A percentile compares a stretch with the other conserved stretches of the same genome.
Conservation (phyloP, 495 filamentous ascomycete species). For the Xylaria cubensis region DNA sequence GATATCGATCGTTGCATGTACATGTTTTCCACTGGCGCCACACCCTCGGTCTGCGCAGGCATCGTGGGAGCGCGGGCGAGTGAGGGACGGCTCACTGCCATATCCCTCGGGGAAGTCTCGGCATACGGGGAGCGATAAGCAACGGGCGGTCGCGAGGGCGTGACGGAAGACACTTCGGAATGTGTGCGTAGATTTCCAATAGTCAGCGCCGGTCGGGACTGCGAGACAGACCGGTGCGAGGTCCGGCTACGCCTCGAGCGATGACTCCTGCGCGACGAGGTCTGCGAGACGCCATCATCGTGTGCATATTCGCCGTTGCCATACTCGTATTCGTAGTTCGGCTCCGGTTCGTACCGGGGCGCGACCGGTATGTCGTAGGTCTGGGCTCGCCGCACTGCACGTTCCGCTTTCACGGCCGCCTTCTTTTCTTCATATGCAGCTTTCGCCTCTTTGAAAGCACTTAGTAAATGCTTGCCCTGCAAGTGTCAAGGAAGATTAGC, state of each 20-base stretch:
- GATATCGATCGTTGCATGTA: slow-evolving; percentile 49
- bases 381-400: slow-evolving; percentile 51
- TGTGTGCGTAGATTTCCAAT: slow-evolving; percentile 50
- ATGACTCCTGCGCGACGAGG: slow-evolving; percentile 46
- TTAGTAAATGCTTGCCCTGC: slow-evolving; percentile 86
- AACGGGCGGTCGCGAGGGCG: slow-evolving; percentile 49
- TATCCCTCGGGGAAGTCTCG: slow-evolving; percentile 48
- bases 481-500: slow-evolving; percentile 16
- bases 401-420: slow-evolving; percentile 72
- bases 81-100: slow-evolving; percentile 46
- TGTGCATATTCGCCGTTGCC: slow-evolving; percentile 35
- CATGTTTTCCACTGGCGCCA: slow-evolving; percentile 33
- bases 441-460: slow-evolving; percentile 87
- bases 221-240: slow-evolving; percentile 35
- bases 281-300: slow-evolving; percentile 47
- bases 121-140: slow-evolving; percentile 51
- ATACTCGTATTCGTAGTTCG: slow-evolving; percentile 37
- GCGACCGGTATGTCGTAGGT: slow-evolving; percentile 48
- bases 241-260: slow-evolving; percentile 37
- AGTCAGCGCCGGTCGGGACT: slow-evolving; percentile 46
- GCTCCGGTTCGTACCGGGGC: slow-evolving; percentile 37
- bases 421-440: slow-evolving; percentile 84
- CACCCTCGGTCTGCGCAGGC: slow-evolving; percentile 29
- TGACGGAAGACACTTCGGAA: slow-evolving; percentile 50
- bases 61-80: slow-evolving; percentile 43